Evolutionary conservation across 1,284 basidiomycete genomes (phyloP).

Genomic region (Pyrrhoderma noxium): DNA sequence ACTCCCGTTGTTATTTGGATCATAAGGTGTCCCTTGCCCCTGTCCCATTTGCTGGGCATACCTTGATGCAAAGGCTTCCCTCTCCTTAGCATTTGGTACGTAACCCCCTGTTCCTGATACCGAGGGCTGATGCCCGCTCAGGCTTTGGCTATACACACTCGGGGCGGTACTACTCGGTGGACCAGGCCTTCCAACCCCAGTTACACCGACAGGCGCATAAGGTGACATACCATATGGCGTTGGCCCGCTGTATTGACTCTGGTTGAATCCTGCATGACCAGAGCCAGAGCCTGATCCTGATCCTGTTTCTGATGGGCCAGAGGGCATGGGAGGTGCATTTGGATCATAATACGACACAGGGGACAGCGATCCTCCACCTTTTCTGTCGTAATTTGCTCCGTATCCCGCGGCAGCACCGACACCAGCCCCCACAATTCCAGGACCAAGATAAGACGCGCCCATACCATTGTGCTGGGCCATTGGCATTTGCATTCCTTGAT

Average conservation of each 20-base stretch:
- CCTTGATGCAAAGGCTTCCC: conserved; percentile 14
- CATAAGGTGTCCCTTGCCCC: neutral
- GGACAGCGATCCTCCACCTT: neutral
- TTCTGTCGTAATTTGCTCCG: conserved; percentile 1
- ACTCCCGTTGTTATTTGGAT: too few species aligned
- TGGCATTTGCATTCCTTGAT: neutral
- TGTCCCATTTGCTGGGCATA: conserved; percentile 12
- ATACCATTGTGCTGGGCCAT: conserved; percentile 5
- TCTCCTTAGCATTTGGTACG: conserved; percentile 14
- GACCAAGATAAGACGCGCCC: conserved; percentile 8
- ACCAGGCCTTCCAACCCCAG: neutral
- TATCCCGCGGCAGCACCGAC: conserved; percentile 5
- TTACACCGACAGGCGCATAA: conserved; percentile 3
- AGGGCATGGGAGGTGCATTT: conserved; percentile 1
- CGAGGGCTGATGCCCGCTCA: neutral
- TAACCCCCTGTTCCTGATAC: neutral
- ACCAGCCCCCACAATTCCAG: conserved; percentile 9
- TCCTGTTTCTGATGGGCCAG: conserved; percentile 6
- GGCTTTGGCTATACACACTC: neutral
- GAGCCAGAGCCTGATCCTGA: conserved; percentile 5
- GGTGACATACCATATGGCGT: conserved; percentile 14
- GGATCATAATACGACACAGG: conserved; percentile 11
- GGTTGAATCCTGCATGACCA: conserved; percentile 1
- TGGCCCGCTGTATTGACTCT: conserved; percentile 3
- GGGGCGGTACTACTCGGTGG: neutral